A percentile compares a stretch with the other conserved stretches of the same genome.
Evolutionary conservation across 2,329 filamentous ascomycete species (phyloP).

Genomic region (Daldinia eschscholtzii): DNA sequence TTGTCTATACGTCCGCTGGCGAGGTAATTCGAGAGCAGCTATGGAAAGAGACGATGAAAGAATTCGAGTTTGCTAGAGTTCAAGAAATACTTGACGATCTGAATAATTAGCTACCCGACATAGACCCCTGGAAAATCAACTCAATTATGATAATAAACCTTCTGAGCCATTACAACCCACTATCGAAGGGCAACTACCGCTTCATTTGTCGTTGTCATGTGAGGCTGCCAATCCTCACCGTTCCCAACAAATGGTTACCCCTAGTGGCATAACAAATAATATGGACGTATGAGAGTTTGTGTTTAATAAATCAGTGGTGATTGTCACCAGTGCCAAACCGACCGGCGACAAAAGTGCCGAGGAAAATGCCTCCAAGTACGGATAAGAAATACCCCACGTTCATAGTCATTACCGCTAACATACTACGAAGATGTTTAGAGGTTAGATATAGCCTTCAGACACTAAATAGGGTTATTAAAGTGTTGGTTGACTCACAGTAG

Average conservation of each 20-base stretch:
- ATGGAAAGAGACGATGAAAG: constrained; percentile 8
- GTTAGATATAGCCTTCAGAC: background rate
- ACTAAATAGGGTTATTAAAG: background rate
- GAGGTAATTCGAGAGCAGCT: background rate
- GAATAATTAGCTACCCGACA: background rate
- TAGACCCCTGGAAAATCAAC: background rate
- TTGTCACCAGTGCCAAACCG: constrained; percentile 42
- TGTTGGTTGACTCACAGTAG: constrained; percentile 46
- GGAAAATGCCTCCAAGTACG: constrained; percentile 49
- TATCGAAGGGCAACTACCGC: background rate
- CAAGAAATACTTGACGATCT: constrained; percentile 2
- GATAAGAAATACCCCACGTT: constrained; percentile 52
- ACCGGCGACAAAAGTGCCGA: constrained; percentile 46
- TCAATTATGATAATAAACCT: background rate
- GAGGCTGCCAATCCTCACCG: background rate
- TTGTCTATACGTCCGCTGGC: background rate
- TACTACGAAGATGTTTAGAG: constrained; percentile 37
- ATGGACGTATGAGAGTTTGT: background rate
- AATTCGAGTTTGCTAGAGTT: constrained; percentile 1
- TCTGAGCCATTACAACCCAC: background rate
- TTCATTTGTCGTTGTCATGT: background rate
- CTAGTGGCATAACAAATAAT: background rate
- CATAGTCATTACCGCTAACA: constrained; percentile 52
- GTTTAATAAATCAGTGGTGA: constrained; percentile 28
- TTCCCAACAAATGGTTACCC: background rate